These are phyloP conservation scores for Meyerozyma elateridarum DNA, from an alignment of 1,139 yeast genomes.

Conservation along the genomic window DNA sequence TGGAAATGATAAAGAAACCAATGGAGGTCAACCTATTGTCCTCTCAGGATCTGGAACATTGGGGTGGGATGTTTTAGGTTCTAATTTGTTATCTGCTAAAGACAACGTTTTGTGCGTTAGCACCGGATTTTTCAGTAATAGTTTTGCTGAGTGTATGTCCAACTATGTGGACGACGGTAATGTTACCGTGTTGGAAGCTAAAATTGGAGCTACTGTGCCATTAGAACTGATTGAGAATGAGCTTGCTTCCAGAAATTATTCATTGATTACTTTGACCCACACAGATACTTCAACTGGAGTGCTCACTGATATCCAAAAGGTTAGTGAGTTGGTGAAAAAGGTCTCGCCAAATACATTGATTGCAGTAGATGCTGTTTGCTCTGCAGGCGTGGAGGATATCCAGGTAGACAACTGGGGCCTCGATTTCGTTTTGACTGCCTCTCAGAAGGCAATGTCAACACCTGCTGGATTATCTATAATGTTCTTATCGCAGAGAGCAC, in stretches of 20 bases:
- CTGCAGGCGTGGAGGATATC: conserved; percentile 12
- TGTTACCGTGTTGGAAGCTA: conserved; percentile 5
- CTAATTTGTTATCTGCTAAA: conserved; percentile 4
- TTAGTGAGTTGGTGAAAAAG: conserved; percentile 6
- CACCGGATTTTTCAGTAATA: conserved; percentile 7
- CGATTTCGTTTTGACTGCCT: conserved; percentile 11
- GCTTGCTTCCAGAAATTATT: neutral
- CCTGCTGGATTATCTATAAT: conserved; percentile 6
- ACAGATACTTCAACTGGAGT: conserved; percentile 12
- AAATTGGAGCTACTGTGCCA: conserved; percentile 4
- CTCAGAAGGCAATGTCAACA: conserved; percentile 6
- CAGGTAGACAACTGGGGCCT: conserved; percentile 12
- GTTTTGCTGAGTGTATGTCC: conserved; percentile 5
- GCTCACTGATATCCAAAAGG: conserved; percentile 8
- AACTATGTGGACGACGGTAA: conserved; percentile 4
- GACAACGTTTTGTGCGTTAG: conserved; percentile 5
- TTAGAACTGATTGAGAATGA: neutral
- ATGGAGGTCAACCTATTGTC: conserved; percentile 6
- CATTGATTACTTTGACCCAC: conserved; percentile 10
- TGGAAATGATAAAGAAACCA: conserved; percentile 1
- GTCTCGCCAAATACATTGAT: conserved; percentile 9
- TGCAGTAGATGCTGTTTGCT: conserved; percentile 11
- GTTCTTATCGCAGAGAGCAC: conserved; percentile 5
- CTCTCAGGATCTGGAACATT: conserved; percentile 6
- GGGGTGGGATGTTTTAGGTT: conserved; percentile 7